Percentiles rank a stretch among this genome's conserved stretches.
These are phyloP conservation scores for Plicaturopsis crispa DNA, from an alignment of 768 basidiomycete genomes.

Conservation along the genomic window DNA sequence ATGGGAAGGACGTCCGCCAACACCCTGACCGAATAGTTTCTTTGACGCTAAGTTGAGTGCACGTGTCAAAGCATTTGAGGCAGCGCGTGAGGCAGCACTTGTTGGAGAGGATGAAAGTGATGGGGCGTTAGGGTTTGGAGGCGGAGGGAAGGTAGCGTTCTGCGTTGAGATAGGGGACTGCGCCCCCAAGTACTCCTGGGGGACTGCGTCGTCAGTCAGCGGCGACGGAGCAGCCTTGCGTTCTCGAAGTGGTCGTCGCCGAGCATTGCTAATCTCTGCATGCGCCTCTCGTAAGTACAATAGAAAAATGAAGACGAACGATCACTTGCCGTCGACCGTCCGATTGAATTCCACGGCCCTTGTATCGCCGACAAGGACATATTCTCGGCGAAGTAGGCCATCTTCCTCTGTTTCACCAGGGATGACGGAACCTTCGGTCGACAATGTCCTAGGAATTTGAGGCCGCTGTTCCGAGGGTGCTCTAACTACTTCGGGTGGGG, in stretches of 20 bases:
- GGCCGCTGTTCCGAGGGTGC: neutral
- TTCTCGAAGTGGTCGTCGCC: conserved; percentile 53
- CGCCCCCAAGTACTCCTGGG: conserved; percentile 24
- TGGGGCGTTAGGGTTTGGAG: conserved; percentile 39
- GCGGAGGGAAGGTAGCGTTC: conserved; percentile 62
- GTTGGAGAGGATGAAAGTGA: conserved; percentile 64
- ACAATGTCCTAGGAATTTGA: conserved; percentile 18
- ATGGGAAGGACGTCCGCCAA: conserved; percentile 28
- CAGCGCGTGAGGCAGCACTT: conserved; percentile 49
- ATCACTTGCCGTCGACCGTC: conserved; percentile 74
- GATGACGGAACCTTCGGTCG: conserved; percentile 60
- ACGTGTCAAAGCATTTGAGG: conserved; percentile 69
- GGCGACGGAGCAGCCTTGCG: conserved; percentile 42
- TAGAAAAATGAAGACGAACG: conserved; percentile 1
- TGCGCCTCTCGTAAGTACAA: conserved; percentile 8
- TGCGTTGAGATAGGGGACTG: conserved; percentile 14
- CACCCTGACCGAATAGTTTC: conserved; percentile 63
- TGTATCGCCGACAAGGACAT: conserved; percentile 89
- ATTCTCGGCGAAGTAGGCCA: conserved; percentile 74
- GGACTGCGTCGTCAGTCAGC: conserved; percentile 35
- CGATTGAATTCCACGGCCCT: conserved; percentile 88
- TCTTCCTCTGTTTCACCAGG: conserved; percentile 84
- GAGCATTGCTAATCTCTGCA: conserved; percentile 57
- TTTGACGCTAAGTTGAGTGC: conserved; percentile 77
- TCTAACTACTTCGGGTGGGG: neutral